Evolutionary conservation across 805 yeast genomes (phyloP), one percentile per base, ranked within the genome.

Genomic region (Ogataea chonburiensis): DNA sequence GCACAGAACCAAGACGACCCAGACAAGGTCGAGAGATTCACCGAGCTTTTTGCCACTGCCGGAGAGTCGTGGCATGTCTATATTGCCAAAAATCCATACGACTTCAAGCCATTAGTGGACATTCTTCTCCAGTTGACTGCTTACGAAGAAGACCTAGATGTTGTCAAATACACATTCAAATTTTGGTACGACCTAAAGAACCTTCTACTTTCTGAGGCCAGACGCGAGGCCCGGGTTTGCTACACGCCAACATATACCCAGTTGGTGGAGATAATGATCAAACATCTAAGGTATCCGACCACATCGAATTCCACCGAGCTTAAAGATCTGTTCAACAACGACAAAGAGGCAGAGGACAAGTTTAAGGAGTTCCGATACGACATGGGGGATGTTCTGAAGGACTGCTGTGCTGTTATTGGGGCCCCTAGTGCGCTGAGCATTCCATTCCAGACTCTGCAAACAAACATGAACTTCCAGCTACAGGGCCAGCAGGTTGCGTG

Each of bases 331-430:
- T 91, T 91, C 51, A 70, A 71, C 17, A 71, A 73, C 28, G 87
- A 85, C 52, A 71, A 68, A 47, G 96, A 87, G 56, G 83, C 77
- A 37, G 95, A 88, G 55, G 98, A 94, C 55, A 86, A 87, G 60
- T 93, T 93, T 59, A 80, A 86, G 53, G 94, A 87, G 41, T 93
- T 91, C 63, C 73, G 99, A 53, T 93, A 93, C 61, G 96, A 87
- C 38, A 86, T 93, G 85, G 98, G 98, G 24, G 98, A 93, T 58
- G 96, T 91, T n/a, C 66, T 93, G 43, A 94, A 94, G 56, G 95
- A 88, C 56, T 88, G 98, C 66, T 86, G 97, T 50, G 85, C 86
- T 2, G 91, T 93, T 3, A 79, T 86, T 27, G 98, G 98, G 1
- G 70, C 94, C 3, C 63, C 74, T 7, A 66, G 62, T 25, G 87